Evolutionary conservation across 2,329 filamentous ascomycete genomes (phyloP).

Genomic region (Xylaria multiplex): DNA sequence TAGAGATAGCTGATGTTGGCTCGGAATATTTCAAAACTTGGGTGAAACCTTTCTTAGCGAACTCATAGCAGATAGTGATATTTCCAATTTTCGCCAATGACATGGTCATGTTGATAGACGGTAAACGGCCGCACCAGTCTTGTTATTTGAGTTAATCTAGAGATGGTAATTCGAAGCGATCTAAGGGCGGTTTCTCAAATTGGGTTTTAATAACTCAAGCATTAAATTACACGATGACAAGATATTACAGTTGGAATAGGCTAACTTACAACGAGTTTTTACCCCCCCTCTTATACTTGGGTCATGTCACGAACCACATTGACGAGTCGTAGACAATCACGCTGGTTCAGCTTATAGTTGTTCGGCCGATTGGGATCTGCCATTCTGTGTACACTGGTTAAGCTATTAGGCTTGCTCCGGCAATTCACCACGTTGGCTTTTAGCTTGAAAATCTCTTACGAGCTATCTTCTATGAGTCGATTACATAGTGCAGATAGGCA

Average conservation of each 20-base stretch:
- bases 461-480: neutral
- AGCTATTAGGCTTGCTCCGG: slow-evolving; percentile 9
- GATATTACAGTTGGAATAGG: slow-evolving; percentile 2
- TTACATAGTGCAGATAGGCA: neutral
- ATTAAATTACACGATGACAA: neutral
- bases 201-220: neutral
- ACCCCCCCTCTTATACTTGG: no score
- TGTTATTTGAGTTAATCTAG: neutral
- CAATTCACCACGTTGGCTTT: neutral
- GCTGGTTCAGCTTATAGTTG: neutral
- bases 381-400: neutral
- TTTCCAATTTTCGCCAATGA: slow-evolving; percentile 27
- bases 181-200: neutral
- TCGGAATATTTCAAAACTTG: neutral
- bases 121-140: neutral
- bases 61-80: no score
- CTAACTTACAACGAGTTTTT: slow-evolving; percentile 5
- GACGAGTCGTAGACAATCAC: slow-evolving; percentile 10
- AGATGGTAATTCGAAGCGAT: neutral
- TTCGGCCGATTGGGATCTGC: slow-evolving; percentile 5
- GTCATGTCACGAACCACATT: neutral
- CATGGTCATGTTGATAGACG: slow-evolving; percentile 16
- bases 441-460: no score
- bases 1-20: no score
- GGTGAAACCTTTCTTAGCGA: neutral